Conservation (phyloP, 768 basidiomycete genomes). For the Leucogyrophana mollusca region DNA sequence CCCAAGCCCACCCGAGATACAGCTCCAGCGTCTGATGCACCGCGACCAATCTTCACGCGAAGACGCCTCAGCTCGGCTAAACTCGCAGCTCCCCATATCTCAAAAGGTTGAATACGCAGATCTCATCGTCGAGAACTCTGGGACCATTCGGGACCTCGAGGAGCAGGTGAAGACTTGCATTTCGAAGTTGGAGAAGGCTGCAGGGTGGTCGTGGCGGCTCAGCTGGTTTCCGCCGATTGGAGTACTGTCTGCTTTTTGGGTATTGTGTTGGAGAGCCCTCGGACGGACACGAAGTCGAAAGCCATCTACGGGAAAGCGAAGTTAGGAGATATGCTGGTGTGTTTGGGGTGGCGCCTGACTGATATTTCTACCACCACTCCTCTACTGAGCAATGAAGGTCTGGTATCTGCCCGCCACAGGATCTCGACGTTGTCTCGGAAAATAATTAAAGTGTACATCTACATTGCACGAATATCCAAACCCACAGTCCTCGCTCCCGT, state of each 20-base stretch:
- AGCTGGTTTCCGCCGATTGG: conserved; percentile 61
- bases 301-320: too few species aligned
- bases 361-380: too few species aligned
- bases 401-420: too few species aligned
- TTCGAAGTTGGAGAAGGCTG: conserved; percentile 39
- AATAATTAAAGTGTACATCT: too few species aligned
- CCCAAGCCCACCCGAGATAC: conserved; percentile 73
- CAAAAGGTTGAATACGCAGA: conserved; percentile 86
- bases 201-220: conserved; percentile 60
- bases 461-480: neutral
- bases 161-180: conserved; percentile 42
- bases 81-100: conserved; percentile 76
- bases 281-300: too few species aligned
- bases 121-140: conserved; percentile 86
- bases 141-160: conserved; percentile 65
- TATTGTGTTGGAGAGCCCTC: conserved; percentile 30
- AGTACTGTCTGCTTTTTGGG: conserved; percentile 44
- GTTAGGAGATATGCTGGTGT: too few species aligned
- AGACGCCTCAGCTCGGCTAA: conserved; percentile 73
- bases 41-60: conserved; percentile 66
- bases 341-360: too few species aligned
- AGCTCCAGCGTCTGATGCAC: conserved; percentile 77
- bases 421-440: too few species aligned
- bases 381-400: too few species aligned
- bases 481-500: too few species aligned